These are phyloP conservation scores for Coemansia sp. DNA, from an alignment of 192 early-diverging fungal species.

Conservation along the genomic window DNA sequence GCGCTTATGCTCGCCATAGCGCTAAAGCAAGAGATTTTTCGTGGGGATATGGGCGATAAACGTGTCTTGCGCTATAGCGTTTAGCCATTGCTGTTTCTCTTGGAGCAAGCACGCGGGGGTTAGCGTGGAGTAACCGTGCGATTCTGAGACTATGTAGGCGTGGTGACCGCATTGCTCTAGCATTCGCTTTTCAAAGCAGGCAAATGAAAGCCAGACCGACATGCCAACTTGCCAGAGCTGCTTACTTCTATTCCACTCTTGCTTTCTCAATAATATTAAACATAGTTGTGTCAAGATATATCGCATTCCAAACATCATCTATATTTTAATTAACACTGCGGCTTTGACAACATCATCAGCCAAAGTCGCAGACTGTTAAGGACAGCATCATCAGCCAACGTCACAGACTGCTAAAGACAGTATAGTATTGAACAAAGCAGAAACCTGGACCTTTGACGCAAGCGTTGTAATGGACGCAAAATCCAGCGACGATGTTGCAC, in stretches of 20 bases:
- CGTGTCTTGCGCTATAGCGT: neutral
- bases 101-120: neutral
- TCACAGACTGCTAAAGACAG: neutral
- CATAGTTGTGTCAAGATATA: neutral
- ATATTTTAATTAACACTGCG: neutral
- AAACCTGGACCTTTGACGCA: neutral
- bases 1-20: neutral
- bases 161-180: neutral
- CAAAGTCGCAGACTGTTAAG: neutral
- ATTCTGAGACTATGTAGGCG: constrained; percentile 1
- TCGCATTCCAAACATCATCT: neutral
- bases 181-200: neutral
- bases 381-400: neutral
- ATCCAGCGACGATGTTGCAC: constrained; percentile 48
- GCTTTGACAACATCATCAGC: neutral
- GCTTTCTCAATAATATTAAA: neutral
- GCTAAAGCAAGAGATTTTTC: neutral
- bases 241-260: neutral
- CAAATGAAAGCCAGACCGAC: neutral
- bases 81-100: neutral
- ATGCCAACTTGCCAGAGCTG: neutral
- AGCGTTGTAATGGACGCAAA: constrained; percentile 30
- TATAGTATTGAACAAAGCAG: neutral
- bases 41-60: neutral
- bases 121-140: neutral